Evolutionary conservation across 2,329 filamentous ascomycete genomes (phyloP), one percentile per base, ranked within the genome.

Genomic region (Penicillium italicum): DNA sequence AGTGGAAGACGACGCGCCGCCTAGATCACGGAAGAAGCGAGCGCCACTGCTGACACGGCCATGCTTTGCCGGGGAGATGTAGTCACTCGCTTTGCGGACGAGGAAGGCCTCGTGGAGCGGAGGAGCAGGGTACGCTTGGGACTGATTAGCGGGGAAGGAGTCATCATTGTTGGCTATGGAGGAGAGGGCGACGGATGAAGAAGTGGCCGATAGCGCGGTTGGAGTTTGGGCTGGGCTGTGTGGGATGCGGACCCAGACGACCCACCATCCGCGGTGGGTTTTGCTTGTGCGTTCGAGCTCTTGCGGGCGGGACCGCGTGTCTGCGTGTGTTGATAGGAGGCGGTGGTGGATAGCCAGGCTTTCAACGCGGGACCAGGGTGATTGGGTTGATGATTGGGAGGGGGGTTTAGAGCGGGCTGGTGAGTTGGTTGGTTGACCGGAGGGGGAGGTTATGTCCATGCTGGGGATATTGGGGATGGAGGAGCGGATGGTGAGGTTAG

Each of bases 201-300:
- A 54, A 42, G 54, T 28, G 34, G 46, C 53, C 33, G 58, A 60
- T 26, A 57, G 38, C 12, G 54, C 44, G 30, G 38, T 53, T 56
- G 56, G 48, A 51, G 34, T 46, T 37, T 44, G 43, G 12, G 49
- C 45, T 43, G 48, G 42, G 16, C 11, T 50, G 16, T 55, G 48
- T 5, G 74, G 74, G 30, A 85, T 69, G 9, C 82, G 78, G 69
- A 86, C 80, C 84, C 85, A 87, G 22, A 86, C 80, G 2, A 87
- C 77, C 85, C 85, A 87, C 84, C 84, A 87, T 7, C 82, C 82
- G n/a, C 84, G 78, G 41, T 72, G 79, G 0, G 84, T 86, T 69
- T 86, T 87, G 68, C 80, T 82, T 1, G 82, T 86, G 31, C 82
- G 76, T 63, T 87, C 85, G 7, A 82, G 74, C 58, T 86, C 83